Conservation (phyloP, 2,329 filamentous ascomycete species). For the Fragosphaeria purpurea region DNA sequence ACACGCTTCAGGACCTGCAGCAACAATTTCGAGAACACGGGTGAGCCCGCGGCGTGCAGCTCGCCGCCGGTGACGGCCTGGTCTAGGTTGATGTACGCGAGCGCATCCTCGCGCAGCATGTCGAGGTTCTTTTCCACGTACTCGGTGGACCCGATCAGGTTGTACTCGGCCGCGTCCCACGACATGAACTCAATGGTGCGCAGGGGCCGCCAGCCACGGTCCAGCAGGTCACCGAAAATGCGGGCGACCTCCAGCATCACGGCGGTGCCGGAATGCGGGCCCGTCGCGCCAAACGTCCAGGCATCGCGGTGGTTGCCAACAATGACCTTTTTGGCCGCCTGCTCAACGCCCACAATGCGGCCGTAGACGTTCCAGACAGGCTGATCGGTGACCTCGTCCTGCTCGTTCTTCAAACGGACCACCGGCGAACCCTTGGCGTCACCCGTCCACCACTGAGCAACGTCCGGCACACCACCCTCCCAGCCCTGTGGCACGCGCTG, state of each 20-base stretch:
- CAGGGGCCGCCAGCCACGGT: slow-evolving; percentile 76
- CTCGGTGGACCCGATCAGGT: slow-evolving; percentile 87
- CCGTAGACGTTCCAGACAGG: slow-evolving; percentile 90
- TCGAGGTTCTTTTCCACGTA: slow-evolving; percentile 81
- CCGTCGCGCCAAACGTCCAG: slow-evolving; percentile 79
- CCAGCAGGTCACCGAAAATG: slow-evolving; percentile 69
- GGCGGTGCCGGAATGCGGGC: slow-evolving; percentile 81
- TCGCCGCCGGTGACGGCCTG: slow-evolving; percentile 65
- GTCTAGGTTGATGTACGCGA: slow-evolving; percentile 88
- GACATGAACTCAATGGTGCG: slow-evolving; percentile 96
- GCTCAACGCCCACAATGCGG: slow-evolving; percentile 73
- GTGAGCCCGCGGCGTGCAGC: slow-evolving; percentile 72
- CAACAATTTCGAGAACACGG: slow-evolving; percentile 65
- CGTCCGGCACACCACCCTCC: slow-evolving; percentile 65
- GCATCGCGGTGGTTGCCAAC: slow-evolving; percentile 90
- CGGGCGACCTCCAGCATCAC: slow-evolving; percentile 82
- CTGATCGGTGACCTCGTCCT: slow-evolving; percentile 74
- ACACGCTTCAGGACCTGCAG: slow-evolving; percentile 65
- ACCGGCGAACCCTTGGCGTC: slow-evolving; percentile 58
- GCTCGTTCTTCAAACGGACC: slow-evolving; percentile 74
- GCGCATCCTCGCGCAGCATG: slow-evolving; percentile 58
- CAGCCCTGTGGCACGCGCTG: slow-evolving; percentile 58
- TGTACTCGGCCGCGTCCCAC: slow-evolving; percentile 93
- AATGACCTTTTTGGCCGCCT: slow-evolving; percentile 71
- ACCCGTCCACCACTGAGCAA: slow-evolving; percentile 78